Percentiles rank a stretch among this genome's conserved stretches.
Evolutionary conservation across 331 rosid species (phyloP).

Genomic region (Rhamnella rubrinervis): DNA sequence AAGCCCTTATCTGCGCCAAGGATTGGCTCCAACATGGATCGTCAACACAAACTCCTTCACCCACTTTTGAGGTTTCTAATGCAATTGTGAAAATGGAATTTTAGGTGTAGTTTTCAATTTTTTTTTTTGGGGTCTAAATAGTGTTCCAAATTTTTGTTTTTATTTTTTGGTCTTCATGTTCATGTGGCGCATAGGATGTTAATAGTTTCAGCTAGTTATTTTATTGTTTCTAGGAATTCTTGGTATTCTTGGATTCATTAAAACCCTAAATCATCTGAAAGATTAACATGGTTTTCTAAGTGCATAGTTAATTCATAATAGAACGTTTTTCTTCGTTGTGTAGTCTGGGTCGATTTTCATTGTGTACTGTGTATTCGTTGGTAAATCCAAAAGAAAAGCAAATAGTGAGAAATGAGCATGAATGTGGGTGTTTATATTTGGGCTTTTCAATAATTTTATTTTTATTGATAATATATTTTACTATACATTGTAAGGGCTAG

Average conservation of each 20-base stretch:
- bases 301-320: too few species aligned
- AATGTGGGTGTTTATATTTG: too few species aligned
- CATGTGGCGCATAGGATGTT: constrained; percentile 7
- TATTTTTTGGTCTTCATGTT: background rate
- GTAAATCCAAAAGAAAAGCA: too few species aligned
- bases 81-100: constrained; percentile 51
- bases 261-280: background rate
- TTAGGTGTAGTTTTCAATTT: constrained; percentile 32
- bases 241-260: constrained; percentile 22
- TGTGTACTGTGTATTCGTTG: too few species aligned
- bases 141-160: constrained; percentile 15
- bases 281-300: background rate
- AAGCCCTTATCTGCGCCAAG: constrained; percentile 79
- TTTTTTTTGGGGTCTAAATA: constrained; percentile 23
- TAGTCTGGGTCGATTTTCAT: background rate
- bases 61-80: constrained; percentile 39
- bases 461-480: too few species aligned
- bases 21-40: constrained; percentile 69
- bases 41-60: constrained; percentile 23
- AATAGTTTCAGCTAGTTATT: background rate
- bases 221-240: constrained; percentile 6
- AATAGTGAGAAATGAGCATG: too few species aligned
- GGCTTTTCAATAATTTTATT: too few species aligned
- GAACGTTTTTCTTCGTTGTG: background rate
- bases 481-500: too few species aligned